Evolutionary conservation across 257 asterid genomes (phyloP), one percentile per base, ranked within the genome.

Genomic region (Leonotis leonurus): DNA sequence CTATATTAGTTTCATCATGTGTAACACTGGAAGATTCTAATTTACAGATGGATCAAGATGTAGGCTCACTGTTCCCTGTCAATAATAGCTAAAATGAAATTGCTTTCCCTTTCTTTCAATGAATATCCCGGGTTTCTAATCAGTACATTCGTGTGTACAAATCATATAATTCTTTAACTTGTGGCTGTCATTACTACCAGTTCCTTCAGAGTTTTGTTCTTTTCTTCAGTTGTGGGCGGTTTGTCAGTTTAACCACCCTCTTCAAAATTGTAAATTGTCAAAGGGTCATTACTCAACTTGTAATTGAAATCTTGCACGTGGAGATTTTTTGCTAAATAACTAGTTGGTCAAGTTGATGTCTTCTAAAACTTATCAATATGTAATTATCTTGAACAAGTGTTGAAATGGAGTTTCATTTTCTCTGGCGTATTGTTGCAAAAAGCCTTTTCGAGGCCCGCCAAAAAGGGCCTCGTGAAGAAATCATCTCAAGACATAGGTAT

Each of bases 21-120:
- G 85, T 76, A 75, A 87, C 91, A 12, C 76, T 93, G 39, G 97
- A 87, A 77, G 97, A 81, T 55, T 73, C 88, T 71, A 72, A 73
- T 74, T 58, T 93, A 53, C 86, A 83, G 94, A 87, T 89, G 96
- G 97, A 93, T 72, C 99, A 93, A 70, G 79, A 85, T 70, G 99
- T 93, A 77, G 70, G 99, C 18, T 41, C 49, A 55, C n/a, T 49
- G 25, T 55, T 11, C 62, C 14, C 37, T 58, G 41, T 68, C n/a
- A n/a, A n/a, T 36, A 45, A 24, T 48, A 4, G 49, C 26, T 41
- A 30, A 49, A 43, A 39, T 53, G 24, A 54, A 55, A 52, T 6
- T 40, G 25, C 58, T 55, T 70, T n/a, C 40, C 60, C 60, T 16
- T 17, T 30, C 46, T 63, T 21, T 8, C 16, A 8, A 13, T 69